phyloP scores from a whole-genome alignment of 495 filamentous ascomycete genomes.

The Poronia punctata region DNA sequence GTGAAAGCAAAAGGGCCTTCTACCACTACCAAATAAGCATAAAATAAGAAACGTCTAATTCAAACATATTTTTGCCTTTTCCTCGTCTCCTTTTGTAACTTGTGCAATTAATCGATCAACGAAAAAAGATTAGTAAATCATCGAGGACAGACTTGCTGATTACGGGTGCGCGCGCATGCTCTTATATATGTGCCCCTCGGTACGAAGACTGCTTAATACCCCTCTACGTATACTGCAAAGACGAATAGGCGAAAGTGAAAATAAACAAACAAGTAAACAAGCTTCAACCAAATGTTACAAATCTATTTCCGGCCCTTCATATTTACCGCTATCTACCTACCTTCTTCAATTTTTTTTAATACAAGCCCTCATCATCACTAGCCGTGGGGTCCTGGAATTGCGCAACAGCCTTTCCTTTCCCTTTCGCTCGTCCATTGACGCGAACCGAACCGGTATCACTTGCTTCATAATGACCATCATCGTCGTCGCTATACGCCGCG shows the following conservation, averaged over 20 bases:
- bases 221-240: not conserved
- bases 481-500: conserved; percentile 22
- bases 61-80: not conserved
- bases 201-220: too few species aligned
- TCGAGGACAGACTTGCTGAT: too few species aligned
- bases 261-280: conserved; percentile 13
- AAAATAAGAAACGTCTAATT: not conserved
- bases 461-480: conserved; percentile 26
- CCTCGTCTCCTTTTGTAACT: too few species aligned
- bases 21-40: too few species aligned
- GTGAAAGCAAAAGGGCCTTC: conserved; percentile 6
- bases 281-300: too few species aligned
- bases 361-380: conserved; percentile 27
- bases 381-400: conserved; percentile 27
- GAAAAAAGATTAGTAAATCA: too few species aligned
- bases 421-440: conserved; percentile 27
- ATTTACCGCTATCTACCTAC: too few species aligned
- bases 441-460: conserved; percentile 15
- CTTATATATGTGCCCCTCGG: too few species aligned
- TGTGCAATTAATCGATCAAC: too few species aligned
- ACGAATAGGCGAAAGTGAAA: not conserved
- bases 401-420: conserved; percentile 45
- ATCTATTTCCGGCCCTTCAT: too few species aligned
- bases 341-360: conserved; percentile 9
- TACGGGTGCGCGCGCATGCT: too few species aligned